Conservation (phyloP, 805 yeast species). For the Tetrapisispora pingtungensis region DNA sequence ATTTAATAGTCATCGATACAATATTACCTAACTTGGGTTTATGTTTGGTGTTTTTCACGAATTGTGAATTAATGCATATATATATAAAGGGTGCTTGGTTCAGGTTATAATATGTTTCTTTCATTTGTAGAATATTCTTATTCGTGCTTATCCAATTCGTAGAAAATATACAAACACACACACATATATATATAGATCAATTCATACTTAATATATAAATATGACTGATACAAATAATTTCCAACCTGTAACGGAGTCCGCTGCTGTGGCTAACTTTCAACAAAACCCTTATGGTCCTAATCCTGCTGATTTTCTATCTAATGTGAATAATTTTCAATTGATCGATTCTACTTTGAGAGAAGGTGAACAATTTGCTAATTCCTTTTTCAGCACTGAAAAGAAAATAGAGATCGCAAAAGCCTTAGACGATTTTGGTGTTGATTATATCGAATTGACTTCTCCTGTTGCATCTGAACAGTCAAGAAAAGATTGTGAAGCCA, state of each 20-base stretch:
- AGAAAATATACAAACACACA: too few relatives aligned
- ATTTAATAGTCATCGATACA: not conserved
- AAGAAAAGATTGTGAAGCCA: constrained; percentile 90
- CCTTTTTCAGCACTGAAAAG: constrained; percentile 88
- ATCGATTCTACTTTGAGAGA: constrained; percentile 95
- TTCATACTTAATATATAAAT: too few relatives aligned
- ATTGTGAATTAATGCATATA: too few relatives aligned
- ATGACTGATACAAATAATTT: constrained; percentile 8
- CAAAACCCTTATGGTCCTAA: constrained; percentile 89
- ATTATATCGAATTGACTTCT: constrained; percentile 95
- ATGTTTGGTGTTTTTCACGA: too few relatives aligned
- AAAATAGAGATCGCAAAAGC: constrained; percentile 96
- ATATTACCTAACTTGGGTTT: too few relatives aligned
- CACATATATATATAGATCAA: too few relatives aligned
- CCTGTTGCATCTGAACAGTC: constrained; percentile 97
- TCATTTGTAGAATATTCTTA: too few relatives aligned
- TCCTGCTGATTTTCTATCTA: constrained; percentile 84
- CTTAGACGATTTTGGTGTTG: constrained; percentile 94
- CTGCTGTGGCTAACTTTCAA: constrained; percentile 4
- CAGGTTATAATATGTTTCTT: too few relatives aligned
- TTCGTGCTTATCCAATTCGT: too few relatives aligned
- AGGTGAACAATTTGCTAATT: constrained; percentile 98
- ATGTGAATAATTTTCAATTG: constrained; percentile 78
- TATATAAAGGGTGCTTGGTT: too few relatives aligned
- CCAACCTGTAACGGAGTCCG: constrained; percentile 11